Evolutionary conservation across 2,329 filamentous ascomycete species (phyloP).

Genomic region (Verticillium tricorpus): DNA sequence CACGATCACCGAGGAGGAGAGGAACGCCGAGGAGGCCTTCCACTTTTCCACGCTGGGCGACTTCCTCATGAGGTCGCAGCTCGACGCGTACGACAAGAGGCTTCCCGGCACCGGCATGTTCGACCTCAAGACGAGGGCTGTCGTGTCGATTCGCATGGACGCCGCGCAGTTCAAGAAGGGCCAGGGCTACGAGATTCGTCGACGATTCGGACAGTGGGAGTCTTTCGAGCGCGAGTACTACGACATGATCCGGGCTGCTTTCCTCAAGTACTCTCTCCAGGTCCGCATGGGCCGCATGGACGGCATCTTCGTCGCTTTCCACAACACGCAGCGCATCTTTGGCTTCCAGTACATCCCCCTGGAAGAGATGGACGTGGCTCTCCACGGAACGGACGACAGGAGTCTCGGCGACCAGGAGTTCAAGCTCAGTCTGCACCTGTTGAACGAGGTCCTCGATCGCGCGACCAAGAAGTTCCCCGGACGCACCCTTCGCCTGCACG

Average conservation of each 20-base stretch:
- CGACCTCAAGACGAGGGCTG: constrained; percentile 91
- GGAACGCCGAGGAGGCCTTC: constrained; percentile 69
- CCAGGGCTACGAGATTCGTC: constrained; percentile 80
- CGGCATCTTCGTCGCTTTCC: constrained; percentile 93
- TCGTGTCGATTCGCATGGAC: constrained; percentile 89
- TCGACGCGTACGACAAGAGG: constrained; percentile 83
- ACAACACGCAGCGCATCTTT: constrained; percentile 93
- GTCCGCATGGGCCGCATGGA: constrained; percentile 98
- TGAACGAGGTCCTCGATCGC: constrained; percentile 75
- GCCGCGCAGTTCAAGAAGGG: constrained; percentile 66
- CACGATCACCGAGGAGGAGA: constrained; percentile 67
- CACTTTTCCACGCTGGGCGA: constrained; percentile 85
- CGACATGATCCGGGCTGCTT: constrained; percentile 92
- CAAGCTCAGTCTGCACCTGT: constrained; percentile 68
- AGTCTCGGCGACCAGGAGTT: constrained; percentile 80
- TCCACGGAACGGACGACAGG: constrained; percentile 71
- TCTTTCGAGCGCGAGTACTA: constrained; percentile 95
- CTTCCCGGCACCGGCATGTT: constrained; percentile 91
- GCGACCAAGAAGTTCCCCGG: constrained; percentile 73
- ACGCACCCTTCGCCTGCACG: constrained; percentile 71
- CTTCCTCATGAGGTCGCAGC: constrained; percentile 90
- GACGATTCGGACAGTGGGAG: constrained; percentile 72
- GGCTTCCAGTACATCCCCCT: constrained; percentile 93
- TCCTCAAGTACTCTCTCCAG: constrained; percentile 95
- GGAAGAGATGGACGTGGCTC: constrained; percentile 78